Base-by-base conservation (phyloP, 2,329 filamentous ascomycete species). In the Didymella pomorum region DNA sequence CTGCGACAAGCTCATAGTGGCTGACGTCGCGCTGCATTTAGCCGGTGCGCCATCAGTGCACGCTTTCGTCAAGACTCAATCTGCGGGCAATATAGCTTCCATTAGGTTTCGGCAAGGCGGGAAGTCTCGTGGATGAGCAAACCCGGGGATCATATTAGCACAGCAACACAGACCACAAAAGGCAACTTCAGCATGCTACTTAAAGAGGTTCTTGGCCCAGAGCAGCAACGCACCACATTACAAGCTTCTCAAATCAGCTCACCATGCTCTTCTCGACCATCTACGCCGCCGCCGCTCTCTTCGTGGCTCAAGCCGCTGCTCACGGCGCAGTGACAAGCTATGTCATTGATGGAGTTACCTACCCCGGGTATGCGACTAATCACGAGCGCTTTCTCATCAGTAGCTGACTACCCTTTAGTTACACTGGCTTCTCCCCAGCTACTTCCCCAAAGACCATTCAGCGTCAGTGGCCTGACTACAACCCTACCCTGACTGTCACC, bases 391-490 rank as follows among this genome's bases (percentile, higher is more conserved):
- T 4, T 28, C 65, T 67, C 33, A 67, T 67, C 11, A 62, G 71
- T 29, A 70, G 71, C 75, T 62, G 71, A 81, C 57, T 73, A 68
- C 18, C 72, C 76, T 9, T 12, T 75, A 82, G 79, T 58, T 85
- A 85, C 71, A 75, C 81, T 56, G 82, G 83, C 58, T 85, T 83
- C 75, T 79, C 80, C 1, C 83, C 83, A 6, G 68, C 76, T 29
- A 77, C 77, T 28, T 78, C 77, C 31, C 81, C 81, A 16, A 77
- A 81, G 61, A 82, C 82, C n/a, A 86, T 86, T 69, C 82, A 86
- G 71, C 75, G 83, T 42, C 82, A 86, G 76, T 86, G 84, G 84
- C 79, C 80, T 16, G 77, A 83, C 75, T 86, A 86, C 77, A 82
- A 86, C 75, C 84, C 84, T 6, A 82, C 82, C 62, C 78, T 81